phyloP scores from a whole-genome alignment of 177 flowering plant genomes.

The Telopea speciosissima region DNA sequence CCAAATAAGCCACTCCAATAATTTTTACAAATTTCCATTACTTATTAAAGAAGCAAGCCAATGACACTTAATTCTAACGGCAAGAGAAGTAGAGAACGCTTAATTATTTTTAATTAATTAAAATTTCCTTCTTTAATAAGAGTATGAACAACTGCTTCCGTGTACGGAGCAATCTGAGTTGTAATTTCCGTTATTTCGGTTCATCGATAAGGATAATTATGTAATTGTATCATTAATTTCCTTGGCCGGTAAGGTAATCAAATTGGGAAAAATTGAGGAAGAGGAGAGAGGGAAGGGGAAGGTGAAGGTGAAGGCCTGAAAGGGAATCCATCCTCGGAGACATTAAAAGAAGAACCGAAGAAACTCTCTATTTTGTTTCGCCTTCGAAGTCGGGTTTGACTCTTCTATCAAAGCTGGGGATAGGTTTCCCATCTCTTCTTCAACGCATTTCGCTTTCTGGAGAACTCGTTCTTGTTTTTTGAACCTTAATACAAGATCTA shows the following conservation, averaged over 20 bases:
- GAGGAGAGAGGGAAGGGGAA: background rate
- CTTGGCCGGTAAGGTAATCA: constrained; percentile 6
- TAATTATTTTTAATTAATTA: no score
- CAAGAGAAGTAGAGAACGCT: no score
- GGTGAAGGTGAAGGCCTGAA: background rate
- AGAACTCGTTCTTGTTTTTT: background rate
- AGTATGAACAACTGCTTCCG: no score
- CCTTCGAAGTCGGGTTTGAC: background rate
- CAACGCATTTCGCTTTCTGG: background rate
- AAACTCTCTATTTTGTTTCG: background rate
- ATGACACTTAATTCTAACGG: no score
- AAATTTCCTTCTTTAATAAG: no score
- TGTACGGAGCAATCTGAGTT: no score
- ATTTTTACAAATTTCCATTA: no score
- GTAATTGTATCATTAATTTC: constrained; percentile 16
- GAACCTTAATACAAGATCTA: background rate
- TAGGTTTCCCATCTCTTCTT: background rate
- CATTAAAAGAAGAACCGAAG: background rate
- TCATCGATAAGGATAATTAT: constrained; percentile 3
- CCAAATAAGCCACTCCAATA: no score
- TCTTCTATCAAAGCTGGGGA: background rate
- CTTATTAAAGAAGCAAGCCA: no score
- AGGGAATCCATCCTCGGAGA: background rate
- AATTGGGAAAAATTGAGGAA: background rate
- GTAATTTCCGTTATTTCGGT: constrained; percentile 11